Evolutionary conservation across 2,329 filamentous ascomycete species (phyloP).

Genomic region (Orbilia ellipsospora): DNA sequence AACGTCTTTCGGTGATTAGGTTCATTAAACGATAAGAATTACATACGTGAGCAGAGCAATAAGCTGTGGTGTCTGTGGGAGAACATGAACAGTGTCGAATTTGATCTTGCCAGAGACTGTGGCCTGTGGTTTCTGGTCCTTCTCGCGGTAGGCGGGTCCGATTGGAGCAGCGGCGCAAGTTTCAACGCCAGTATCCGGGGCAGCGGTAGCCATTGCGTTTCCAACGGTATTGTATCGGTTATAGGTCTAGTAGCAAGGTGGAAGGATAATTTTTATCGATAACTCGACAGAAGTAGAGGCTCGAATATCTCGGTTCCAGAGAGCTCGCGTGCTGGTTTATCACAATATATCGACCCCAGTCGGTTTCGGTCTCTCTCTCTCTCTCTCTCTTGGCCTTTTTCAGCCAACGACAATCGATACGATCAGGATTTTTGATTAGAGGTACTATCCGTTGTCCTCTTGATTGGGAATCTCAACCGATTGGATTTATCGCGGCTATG

Average conservation of each 20-base stretch:
- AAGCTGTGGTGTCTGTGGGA: conserved; percentile 93
- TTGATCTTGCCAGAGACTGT: conserved; percentile 80
- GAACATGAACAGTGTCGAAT: conserved; percentile 87
- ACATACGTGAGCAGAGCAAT: conserved; percentile 97
- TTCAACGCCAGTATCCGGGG: conserved; percentile 45
- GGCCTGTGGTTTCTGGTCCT: conserved; percentile 58
- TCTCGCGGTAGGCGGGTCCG: conserved; percentile 58
- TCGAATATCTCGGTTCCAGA: too few relatives aligned
- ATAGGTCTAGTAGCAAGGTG: too few relatives aligned
- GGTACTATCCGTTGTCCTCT: too few relatives aligned
- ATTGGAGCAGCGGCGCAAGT: conserved; percentile 57
- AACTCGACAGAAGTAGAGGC: too few relatives aligned
- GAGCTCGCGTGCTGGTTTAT: too few relatives aligned
- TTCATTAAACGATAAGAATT: neutral
- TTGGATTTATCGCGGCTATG: neutral
- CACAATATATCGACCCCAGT: too few relatives aligned
- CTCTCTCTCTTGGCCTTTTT: too few relatives aligned
- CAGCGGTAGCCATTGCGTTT: conserved; percentile 42
- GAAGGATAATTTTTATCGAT: too few relatives aligned
- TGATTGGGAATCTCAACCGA: too few relatives aligned
- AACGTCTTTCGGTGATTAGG: neutral
- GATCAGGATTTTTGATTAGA: too few relatives aligned
- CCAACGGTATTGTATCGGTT: neutral
- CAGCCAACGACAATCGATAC: too few relatives aligned
- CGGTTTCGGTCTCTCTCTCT: too few relatives aligned